These are phyloP conservation scores for Suillus decipiens DNA, from an alignment of 768 basidiomycete genomes.

Conservation along the genomic window DNA sequence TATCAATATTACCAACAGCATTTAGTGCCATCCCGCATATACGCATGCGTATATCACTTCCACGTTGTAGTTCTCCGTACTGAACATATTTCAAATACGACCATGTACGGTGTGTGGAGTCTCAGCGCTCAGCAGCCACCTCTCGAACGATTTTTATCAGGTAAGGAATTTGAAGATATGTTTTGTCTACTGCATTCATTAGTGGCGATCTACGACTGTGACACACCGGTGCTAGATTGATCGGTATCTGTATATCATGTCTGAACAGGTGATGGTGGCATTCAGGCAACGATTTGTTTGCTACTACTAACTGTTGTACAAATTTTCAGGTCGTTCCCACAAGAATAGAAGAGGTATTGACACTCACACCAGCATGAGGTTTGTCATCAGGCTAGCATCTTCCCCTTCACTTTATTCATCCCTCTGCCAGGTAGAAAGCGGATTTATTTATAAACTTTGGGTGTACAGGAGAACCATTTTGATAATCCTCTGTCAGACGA, in stretches of 20 bases:
- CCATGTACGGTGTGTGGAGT: constrained; percentile 38
- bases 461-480: background rate
- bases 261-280: constrained; percentile 34
- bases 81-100: constrained; percentile 25
- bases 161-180: constrained; percentile 23
- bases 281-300: background rate
- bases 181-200: constrained; percentile 13
- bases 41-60: constrained; percentile 27
- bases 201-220: constrained; percentile 48
- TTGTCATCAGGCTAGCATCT: background rate
- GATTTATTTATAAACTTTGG: constrained; percentile 29
- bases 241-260: constrained; percentile 55
- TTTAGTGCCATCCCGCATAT: constrained; percentile 38
- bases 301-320: constrained; percentile 13
- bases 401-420: constrained; percentile 23
- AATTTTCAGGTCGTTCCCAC: constrained; percentile 41
- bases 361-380: constrained; percentile 55
- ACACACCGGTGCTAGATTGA: constrained; percentile 44
- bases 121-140: constrained; percentile 48
- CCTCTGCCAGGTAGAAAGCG: constrained; percentile 32
- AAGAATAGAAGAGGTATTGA: constrained; percentile 53
- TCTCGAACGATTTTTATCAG: constrained; percentile 41
- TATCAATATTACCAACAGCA: constrained; percentile 29
- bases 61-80: background rate
- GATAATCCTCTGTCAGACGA: constrained; percentile 18